These are phyloP conservation scores for Lomentospora prolificans DNA, from an alignment of 2,329 filamentous ascomycete genomes.

Conservation along the genomic window DNA sequence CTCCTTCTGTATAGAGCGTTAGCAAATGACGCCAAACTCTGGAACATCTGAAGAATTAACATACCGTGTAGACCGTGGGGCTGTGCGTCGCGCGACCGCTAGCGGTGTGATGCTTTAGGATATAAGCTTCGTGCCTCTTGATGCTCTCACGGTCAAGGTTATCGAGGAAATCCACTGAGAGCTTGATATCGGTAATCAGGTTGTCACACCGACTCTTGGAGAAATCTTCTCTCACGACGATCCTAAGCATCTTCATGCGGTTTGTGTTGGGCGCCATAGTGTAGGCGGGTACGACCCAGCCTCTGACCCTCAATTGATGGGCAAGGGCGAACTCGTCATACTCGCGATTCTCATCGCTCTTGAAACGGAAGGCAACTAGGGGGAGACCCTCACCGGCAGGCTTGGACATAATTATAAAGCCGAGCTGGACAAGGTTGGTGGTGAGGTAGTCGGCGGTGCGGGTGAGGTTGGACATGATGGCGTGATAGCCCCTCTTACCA, in stretches of 20 bases:
- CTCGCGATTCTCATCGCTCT: slow-evolving; percentile 42
- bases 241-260: slow-evolving; percentile 78
- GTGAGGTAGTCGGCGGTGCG: slow-evolving; percentile 82
- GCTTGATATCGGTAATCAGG: slow-evolving; percentile 68
- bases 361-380: slow-evolving; percentile 78
- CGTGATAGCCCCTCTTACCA: slow-evolving; percentile 81
- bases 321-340: slow-evolving; percentile 73
- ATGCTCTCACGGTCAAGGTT: slow-evolving; percentile 65
- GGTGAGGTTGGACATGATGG: slow-evolving; percentile 91
- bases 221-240: slow-evolving; percentile 91
- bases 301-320: slow-evolving; percentile 74
- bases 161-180: slow-evolving; percentile 61
- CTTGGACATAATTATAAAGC: slow-evolving; percentile 84
- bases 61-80: slow-evolving; percentile 39
- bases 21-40: slow-evolving; percentile 8
- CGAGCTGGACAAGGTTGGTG: slow-evolving; percentile 59
- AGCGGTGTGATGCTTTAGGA: slow-evolving; percentile 44
- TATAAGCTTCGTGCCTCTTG: slow-evolving; percentile 57
- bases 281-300: slow-evolving; percentile 93
- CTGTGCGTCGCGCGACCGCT: slow-evolving; percentile 44
- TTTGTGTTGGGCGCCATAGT: slow-evolving; percentile 90
- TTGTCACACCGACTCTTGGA: slow-evolving; percentile 71
- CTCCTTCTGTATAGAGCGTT: slow-evolving; percentile 45
- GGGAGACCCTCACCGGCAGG: slow-evolving; percentile 69
- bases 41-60: slow-evolving; percentile 14